Conservation (phyloP, 2,329 filamentous ascomycete genomes). For the Camptophora hylomeconis region DNA sequence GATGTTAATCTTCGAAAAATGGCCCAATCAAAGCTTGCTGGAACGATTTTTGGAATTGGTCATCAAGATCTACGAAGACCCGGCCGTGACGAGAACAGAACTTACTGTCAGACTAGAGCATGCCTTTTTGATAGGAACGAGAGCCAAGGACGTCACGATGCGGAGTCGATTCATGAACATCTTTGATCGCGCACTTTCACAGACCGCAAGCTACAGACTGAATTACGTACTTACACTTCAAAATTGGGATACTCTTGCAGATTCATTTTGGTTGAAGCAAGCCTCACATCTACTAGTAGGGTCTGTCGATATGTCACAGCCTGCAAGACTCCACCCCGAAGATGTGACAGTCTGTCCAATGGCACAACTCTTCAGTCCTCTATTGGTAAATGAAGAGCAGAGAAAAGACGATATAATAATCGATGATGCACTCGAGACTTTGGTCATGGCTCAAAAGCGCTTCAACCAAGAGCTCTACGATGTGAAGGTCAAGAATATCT, state of each 20-base stretch:
- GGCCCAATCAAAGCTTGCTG: conserved; percentile 69
- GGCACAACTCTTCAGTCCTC: conserved; percentile 56
- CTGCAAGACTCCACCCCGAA: conserved; percentile 63
- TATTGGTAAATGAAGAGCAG: conserved; percentile 53
- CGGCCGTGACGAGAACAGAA: conserved; percentile 87
- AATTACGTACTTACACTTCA: conserved; percentile 82
- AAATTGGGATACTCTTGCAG: conserved; percentile 90
- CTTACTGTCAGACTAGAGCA: conserved; percentile 95
- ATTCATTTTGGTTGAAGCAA: conserved; percentile 95
- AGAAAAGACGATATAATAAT: conserved; percentile 52
- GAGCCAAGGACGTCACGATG: conserved; percentile 91
- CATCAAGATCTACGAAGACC: conserved; percentile 95
- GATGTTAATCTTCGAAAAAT: conserved; percentile 90
- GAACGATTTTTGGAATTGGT: conserved; percentile 92
- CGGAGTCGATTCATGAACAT: conserved; percentile 93
- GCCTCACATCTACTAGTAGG: conserved; percentile 87
- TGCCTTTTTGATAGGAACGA: conserved; percentile 88
- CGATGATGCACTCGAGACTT: conserved; percentile 68
- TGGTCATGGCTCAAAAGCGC: conserved; percentile 66
- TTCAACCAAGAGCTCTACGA: conserved; percentile 76
- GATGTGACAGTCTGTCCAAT: conserved; percentile 71
- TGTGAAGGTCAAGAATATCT: conserved; percentile 72
- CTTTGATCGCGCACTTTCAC: conserved; percentile 89
- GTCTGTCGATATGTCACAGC: conserved; percentile 72
- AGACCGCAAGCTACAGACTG: conserved; percentile 75